Conservation (phyloP, 1,284 basidiomycete genomes). For the Cystobasidium pallidum region DNA sequence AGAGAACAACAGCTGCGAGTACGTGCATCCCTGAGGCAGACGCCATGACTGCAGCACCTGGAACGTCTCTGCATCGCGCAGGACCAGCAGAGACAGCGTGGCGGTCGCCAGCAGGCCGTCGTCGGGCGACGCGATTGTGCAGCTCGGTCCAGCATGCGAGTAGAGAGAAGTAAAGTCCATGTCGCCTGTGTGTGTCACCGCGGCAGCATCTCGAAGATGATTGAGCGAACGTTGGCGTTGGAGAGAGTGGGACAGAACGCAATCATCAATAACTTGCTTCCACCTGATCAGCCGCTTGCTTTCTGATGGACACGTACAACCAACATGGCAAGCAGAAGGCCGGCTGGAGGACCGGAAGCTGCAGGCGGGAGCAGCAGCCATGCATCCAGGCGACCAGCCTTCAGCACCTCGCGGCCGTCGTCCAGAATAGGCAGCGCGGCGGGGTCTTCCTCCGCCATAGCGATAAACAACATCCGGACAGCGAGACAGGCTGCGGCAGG, state of each 20-base stretch:
- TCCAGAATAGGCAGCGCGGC: constrained; percentile 18
- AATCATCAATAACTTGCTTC: background rate
- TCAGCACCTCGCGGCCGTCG: constrained; percentile 21
- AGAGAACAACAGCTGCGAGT: constrained; percentile 24
- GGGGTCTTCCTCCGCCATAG: background rate
- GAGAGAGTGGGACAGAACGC: no score
- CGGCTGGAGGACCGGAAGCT: constrained; percentile 6
- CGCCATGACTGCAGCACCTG: constrained; percentile 39
- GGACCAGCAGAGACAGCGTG: constrained; percentile 28
- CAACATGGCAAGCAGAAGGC: constrained; percentile 24
- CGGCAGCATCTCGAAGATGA: background rate
- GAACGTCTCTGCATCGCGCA: constrained; percentile 36
- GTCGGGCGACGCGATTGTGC: constrained; percentile 20
- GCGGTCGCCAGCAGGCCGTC: constrained; percentile 10
- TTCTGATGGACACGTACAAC: background rate
- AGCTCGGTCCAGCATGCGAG: constrained; percentile 16
- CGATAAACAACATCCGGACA: constrained; percentile 26
- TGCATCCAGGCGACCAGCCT: constrained; percentile 13
- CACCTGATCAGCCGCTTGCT: constrained; percentile 16
- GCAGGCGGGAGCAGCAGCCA: background rate
- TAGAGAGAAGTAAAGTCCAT: constrained; percentile 41
- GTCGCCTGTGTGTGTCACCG: background rate
- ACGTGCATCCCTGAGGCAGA: constrained; percentile 3
- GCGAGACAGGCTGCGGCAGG: constrained; percentile 17
- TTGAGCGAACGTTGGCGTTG: background rate